These are phyloP conservation scores for Geotrichum klebahnii DNA, from an alignment of 1,139 yeast genomes.

Conservation along the genomic window DNA sequence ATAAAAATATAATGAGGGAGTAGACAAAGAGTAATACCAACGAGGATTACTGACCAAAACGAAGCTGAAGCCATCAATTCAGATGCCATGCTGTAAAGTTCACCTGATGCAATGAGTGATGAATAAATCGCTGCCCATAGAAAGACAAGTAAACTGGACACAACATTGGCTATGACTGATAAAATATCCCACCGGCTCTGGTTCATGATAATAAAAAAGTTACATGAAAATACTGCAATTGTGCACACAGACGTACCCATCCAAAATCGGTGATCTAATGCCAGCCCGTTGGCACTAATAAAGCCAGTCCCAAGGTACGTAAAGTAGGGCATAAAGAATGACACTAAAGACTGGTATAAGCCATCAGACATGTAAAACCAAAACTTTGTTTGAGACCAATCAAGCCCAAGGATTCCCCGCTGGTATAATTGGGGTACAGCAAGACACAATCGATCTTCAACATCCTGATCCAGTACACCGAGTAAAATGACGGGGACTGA, in stretches of 20 bases:
- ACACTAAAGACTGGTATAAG: slow-evolving; percentile 76
- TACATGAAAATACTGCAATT: slow-evolving; percentile 76
- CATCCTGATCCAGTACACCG: slow-evolving; percentile 93
- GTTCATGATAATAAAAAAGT: slow-evolving; percentile 71
- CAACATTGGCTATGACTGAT: slow-evolving; percentile 55
- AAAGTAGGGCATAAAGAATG: slow-evolving; percentile 82
- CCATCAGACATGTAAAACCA: slow-evolving; percentile 84
- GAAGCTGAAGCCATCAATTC: slow-evolving; percentile 65
- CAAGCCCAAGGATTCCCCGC: slow-evolving; percentile 74
- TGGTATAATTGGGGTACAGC: slow-evolving; percentile 84
- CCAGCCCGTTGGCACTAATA: slow-evolving; percentile 59
- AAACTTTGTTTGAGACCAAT: slow-evolving; percentile 77
- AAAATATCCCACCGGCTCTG: slow-evolving; percentile 96
- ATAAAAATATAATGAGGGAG: slow-evolving; percentile 73
- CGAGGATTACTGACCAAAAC: slow-evolving; percentile 77
- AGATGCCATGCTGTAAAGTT: slow-evolving; percentile 73
- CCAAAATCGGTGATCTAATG: slow-evolving; percentile 75
- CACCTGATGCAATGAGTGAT: slow-evolving; percentile 53
- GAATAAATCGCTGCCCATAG: slow-evolving; percentile 96
- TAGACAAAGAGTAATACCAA: slow-evolving; percentile 68
- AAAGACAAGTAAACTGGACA: slow-evolving; percentile 67
- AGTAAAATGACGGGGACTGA: slow-evolving; percentile 88
- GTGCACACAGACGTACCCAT: slow-evolving; percentile 79
- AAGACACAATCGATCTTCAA: slow-evolving; percentile 69
- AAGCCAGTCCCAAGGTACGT: slow-evolving; percentile 56